These are phyloP conservation scores for Logfia minima DNA, from an alignment of 129 eudicot species.

Conservation along the genomic window DNA sequence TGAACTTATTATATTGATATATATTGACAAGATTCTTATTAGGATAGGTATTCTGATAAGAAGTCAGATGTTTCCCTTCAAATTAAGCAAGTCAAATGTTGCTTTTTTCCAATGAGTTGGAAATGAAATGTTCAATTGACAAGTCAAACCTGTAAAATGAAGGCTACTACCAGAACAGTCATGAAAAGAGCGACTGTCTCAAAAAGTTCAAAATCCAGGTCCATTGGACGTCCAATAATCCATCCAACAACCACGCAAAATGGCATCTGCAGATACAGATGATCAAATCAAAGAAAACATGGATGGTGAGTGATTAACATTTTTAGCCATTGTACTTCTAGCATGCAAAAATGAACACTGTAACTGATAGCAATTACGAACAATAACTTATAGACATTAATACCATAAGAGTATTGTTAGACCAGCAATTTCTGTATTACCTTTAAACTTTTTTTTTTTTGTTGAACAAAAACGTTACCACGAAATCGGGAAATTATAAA, in stretches of 20 bases:
- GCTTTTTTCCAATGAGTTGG: background rate
- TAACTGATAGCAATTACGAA: background rate
- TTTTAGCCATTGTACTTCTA: no score
- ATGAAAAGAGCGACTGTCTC: conserved; percentile 74
- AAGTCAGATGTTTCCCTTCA: background rate
- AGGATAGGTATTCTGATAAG: background rate
- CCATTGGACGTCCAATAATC: conserved; percentile 70
- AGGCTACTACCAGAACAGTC: conserved; percentile 75
- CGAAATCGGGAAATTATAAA: no score
- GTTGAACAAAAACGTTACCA: background rate
- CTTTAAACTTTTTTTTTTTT: no score
- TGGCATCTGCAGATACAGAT: conserved; percentile 50
- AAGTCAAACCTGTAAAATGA: conserved; percentile 67
- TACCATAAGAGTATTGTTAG: background rate
- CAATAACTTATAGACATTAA: background rate
- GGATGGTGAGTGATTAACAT: background rate
- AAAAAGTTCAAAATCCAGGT: conserved; percentile 69
- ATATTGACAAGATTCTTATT: background rate
- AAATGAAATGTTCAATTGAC: conserved; percentile 15
- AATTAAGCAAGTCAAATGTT: background rate
- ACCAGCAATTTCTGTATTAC: background rate
- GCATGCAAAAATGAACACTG: background rate
- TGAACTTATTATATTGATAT: background rate
- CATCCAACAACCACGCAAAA: conserved; percentile 77
- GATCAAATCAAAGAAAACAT: background rate